Percentiles rank a stretch among this genome's conserved stretches.
phyloP scores from a whole-genome alignment of 371 early-diverging fungal genomes.

The Apophysomyces sp. region DNA sequence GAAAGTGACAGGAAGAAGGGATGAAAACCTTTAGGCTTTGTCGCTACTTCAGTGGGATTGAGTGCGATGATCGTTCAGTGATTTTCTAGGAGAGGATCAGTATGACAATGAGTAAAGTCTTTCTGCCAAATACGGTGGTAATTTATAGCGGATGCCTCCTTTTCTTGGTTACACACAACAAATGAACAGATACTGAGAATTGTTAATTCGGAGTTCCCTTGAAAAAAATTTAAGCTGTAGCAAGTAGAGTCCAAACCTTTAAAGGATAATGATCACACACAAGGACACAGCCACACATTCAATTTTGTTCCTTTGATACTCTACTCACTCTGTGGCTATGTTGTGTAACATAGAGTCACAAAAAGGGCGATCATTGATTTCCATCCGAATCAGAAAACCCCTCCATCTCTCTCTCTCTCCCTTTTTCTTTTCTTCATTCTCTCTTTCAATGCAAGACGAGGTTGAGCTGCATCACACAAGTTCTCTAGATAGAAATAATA shows the following conservation, averaged over 20 bases:
- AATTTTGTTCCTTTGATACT: neutral
- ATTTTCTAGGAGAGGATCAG: no score
- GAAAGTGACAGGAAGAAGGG: no score
- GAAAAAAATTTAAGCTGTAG: neutral
- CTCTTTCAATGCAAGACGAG: neutral
- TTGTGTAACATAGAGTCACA: neutral
- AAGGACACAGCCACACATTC: neutral
- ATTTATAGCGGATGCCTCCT: no score
- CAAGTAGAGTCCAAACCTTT: neutral
- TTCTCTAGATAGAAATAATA: neutral
- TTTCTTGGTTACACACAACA: no score
- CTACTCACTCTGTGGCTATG: no score
- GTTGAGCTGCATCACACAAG: neutral
- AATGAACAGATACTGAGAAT: no score
- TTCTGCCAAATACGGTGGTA: no score
- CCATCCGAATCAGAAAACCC: neutral
- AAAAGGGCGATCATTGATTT: neutral
- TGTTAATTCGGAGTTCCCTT: no score
- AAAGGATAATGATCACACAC: neutral
- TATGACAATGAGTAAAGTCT: no score
- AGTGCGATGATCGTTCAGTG: no score
- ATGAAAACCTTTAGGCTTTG: no score
- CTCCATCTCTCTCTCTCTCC: neutral
- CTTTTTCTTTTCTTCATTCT: neutral
- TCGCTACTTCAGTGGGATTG: no score